Base-by-base conservation (phyloP, 2,329 filamentous ascomycete species). In the Cryphonectria carpinicola region DNA sequence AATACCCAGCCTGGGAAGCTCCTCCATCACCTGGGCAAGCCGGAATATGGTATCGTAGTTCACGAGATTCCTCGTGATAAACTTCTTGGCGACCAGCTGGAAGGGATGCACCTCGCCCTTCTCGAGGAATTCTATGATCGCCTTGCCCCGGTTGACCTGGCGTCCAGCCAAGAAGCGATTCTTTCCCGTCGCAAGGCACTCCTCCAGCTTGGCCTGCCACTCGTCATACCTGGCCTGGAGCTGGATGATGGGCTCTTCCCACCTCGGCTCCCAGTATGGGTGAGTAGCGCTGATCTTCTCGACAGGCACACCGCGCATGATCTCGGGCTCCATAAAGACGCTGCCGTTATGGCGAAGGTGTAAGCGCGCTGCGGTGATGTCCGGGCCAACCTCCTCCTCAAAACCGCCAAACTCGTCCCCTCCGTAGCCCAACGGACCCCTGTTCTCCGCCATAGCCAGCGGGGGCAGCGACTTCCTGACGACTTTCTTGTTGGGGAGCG, bases 11-110 rank as follows among this genome's bases (percentile, higher is more conserved):
- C 85, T 87, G 68, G 81, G 82, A 61, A 89, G 79, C 76, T 88
- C 86, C 3, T 84, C 82, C 39, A 71, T 71, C 17, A 88, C 80
- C 0, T 87, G 84, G 65, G 87, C 85, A 49, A 89, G 78, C 3
- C 87, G 84, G 74, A 86, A 88, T 3, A 89, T 78, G 0, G 86
- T 89, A 73, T 89, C 87, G 74, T 89, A 89, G 54, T 85, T 85
- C 28, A 79, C 78, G n/a, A 84, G 77, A 4, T 77, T 77, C 61
- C 80, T 80, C 19, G 80, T 83, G 68, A 88, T 84, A 74, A 82
- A 87, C 28, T 81, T 80, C 77, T 89, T 89, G 43, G 78, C 82
- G 3, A 89, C 80, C 13, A 89, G 82, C 76, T 89, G 87, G 70
- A 86, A 88, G 0, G 87, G 87, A 73, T 86, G 85, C 71, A 89